Base-by-base conservation (phyloP, 2,329 filamentous ascomycete species). In the Dactylellina parvicollis region DNA sequence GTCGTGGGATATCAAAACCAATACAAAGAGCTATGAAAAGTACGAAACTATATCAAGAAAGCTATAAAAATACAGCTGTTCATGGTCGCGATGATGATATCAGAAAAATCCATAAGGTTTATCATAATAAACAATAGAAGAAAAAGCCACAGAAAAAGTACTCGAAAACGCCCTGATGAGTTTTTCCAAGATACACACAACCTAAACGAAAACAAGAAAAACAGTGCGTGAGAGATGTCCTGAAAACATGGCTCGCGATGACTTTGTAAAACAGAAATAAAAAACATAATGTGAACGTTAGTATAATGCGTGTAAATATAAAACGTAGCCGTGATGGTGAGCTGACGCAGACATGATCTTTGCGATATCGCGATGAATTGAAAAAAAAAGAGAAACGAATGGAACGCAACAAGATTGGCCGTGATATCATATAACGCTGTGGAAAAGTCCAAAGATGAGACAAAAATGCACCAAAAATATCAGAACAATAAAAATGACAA, bases 361-460 rank as follows among this genome's bases (percentile, higher is more conserved):
- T 38, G 10, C 10, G 34, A 38, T n/a, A 38, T 38, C 4, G n/a
- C n/a, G n/a, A n/a, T n/a, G n/a, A n/a, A n/a, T n/a, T n/a, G n/a
- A n/a, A n/a, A 26, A 47, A 24, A 24, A 49, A 28, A 26, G 18
- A 10, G 16, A 54, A 54, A 54, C n/a, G 49, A 14, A 38, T 38
- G 5, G 12, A 38, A n/a, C 12, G 34, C 34, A 38, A 14, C n/a
- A 54, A 38, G 14, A 26, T 12, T 38, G 49, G 47, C 47, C 47
- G 47, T 50, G 24, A 50, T 24, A 54, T 54, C 30, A 36, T 54
- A 54, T 54, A 54, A 30, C 49, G 49, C 30, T 38, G 30, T 18
- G 38, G n/a, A 38, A n/a, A 12, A 22, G 24, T 28, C 30, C 16
- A 22, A 44, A 44, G 26, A 44, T 5, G n/a, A 44, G 36, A 42